Evolutionary conservation across 164 flowering plant genomes (phyloP), one percentile per base, ranked within the genome.

Genomic region (Vitis riparia): DNA sequence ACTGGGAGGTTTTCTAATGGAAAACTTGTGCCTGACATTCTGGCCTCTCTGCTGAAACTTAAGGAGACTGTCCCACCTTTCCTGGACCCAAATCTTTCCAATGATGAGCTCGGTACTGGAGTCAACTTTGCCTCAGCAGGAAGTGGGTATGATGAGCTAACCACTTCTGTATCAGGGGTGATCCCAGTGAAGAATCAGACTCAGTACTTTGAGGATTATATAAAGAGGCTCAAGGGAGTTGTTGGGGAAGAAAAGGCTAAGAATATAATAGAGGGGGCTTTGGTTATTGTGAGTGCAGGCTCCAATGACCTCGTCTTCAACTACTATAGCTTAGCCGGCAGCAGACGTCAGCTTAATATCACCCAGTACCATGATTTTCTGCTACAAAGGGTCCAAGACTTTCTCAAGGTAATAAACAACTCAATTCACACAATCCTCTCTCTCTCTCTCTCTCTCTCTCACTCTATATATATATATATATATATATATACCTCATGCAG

Each of bases 111-210:
- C 0, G 19, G 10, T 0, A 81, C 88, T 0, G 86, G 92, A 13
- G 91, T 83, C 12, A 49, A 79, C 71, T 89, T 89, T 56, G 91
- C 90, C 0, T 91, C 93, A 0, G 89, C 81, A 0, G 92, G 89
- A 2, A 72, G 89, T 0, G 97, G 97, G 0, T 74, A 30, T 37
- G 92, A 91, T 67, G 80, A 82, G 3, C 16, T 82, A 2, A 86
- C 92, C 0, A 44, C 72, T 0, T 8, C 1, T 0, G 11, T 47
- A 2, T 51, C 80, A 0, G 32, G 62, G 0, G 88, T 68, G 7
- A 76, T 91, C 13, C 77, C 88, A 2, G 52, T 88, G 53, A 64
- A 76, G 0, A 76, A 61, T 29, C 91, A 91, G 52, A 9, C 64
- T 0, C 51, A 55, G 8, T 56, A 71, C 37, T 87, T 88, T 17